These are phyloP conservation scores for Tulasnella sp. DNA, from an alignment of 768 basidiomycete species.

Conservation along the genomic window DNA sequence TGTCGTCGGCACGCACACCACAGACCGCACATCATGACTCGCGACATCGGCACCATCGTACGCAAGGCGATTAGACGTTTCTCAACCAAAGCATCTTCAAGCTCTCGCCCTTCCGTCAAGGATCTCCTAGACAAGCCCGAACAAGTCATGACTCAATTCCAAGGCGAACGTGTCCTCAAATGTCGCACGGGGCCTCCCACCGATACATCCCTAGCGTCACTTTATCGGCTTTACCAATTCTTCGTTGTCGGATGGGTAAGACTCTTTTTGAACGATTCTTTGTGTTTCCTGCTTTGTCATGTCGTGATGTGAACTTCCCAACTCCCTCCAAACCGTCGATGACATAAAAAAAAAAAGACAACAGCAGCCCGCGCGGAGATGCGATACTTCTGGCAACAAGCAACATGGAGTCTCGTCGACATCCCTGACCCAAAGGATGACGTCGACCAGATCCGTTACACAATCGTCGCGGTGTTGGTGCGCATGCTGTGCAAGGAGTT, in stretches of 20 bases:
- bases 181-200: slow-evolving; percentile 2
- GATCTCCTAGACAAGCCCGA: slow-evolving; percentile 5
- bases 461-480: slow-evolving; percentile 1
- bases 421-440: slow-evolving; percentile 6
- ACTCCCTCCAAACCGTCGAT: too few species aligned
- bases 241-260: slow-evolving; percentile 9
- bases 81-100: background rate
- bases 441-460: background rate
- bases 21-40: background rate
- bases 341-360: too few species aligned
- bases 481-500: slow-evolving; percentile 7
- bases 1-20: background rate
- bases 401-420: background rate
- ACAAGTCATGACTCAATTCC: slow-evolving; percentile 9
- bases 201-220: background rate
- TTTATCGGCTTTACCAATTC: slow-evolving; percentile 1
- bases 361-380: background rate
- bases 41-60: background rate
- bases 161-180: background rate
- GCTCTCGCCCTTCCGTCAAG: slow-evolving; percentile 2
- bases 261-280: too few species aligned
- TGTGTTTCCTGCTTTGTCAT: too few species aligned
- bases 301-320: too few species aligned
- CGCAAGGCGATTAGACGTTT: background rate
- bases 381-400: slow-evolving; percentile 10